Base-by-base conservation (phyloP, 345 rosid genomes). In the Hevea brasiliensis region DNA sequence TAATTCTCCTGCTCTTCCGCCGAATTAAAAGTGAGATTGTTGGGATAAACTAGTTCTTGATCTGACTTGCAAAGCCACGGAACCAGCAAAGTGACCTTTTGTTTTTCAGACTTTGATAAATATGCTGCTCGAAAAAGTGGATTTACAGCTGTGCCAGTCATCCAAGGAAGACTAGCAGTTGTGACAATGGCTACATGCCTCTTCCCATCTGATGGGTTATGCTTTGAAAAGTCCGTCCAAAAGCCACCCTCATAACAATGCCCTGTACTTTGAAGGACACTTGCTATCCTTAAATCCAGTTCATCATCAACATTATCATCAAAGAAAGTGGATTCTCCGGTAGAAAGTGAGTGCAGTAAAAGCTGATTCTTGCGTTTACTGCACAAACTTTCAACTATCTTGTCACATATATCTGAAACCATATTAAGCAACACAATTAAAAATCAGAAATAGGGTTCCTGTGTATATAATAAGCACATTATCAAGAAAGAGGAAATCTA, bases 81-180 rank as follows among this genome's bases (percentile, higher is more conserved):
- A 84, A 95, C 97, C 83, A 95, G 83, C 26, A 95, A 87, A 0
- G 99, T 95, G 73, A 95, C 98, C 51, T 90, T 91, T 83, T 88
- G 96, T 72, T 84, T 87, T 56, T 85, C 99, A 68, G 93, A 86
- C 72, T 89, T 87, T 8, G 99, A 88, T 61, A 95, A 80, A 84
- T 84, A 95, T 14, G 98, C 99, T 10, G 99, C 99, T 68, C 98
- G 87, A 67, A 92, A 92, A 71, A 95, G 87, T 18, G 99, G 98
- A 80, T 95, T 95, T 68, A 95, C 92, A 76, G 99, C 99, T 70
- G 99, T 95, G 77, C 99, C 99, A 8, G 98, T 95, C 99, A 95
- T 92, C 99, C 99, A 95, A 29, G 99, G 99, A 80, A 95, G 98
- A 81, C 99, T 95, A 55, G 98, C 98, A 75, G 99, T 94, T 45